Base-by-base conservation (phyloP, 208 protist genomes). In the Wallacemonas sp. region DNA sequence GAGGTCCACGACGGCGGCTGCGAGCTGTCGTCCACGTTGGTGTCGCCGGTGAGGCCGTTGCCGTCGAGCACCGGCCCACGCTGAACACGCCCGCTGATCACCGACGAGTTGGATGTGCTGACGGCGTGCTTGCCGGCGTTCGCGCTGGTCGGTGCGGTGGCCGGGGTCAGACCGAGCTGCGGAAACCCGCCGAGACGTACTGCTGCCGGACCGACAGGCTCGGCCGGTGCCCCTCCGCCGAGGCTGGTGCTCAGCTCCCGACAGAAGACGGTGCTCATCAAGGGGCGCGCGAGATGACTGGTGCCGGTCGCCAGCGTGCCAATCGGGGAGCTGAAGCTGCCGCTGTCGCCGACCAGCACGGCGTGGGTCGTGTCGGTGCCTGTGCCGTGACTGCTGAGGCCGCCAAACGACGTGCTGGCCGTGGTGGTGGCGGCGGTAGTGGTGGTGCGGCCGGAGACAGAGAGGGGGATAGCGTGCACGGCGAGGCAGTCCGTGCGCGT, bases 221-320 rank as follows among this genome's bases (percentile, higher is more conserved):
- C n/a, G n/a, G n/a, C n/a, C n/a, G n/a, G n/a, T n/a, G n/a, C n/a
- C n/a, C 7, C 29, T 3, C 52, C 52, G 52, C 52, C 52, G 5
- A 59, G 31, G 52, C 52, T 59, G 14, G 52, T 59, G 32, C 52
- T 59, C 18, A 59, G 52, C 31, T 59, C 52, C 7, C 52, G 52
- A n/a, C 52, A 59, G 20, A 59, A 59, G 31, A 59, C 52, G 4
- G 52, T 25, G 31, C 52, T 59, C 29, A 59, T 5, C 52, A 31
- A 3, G n/a, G 52, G 31, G 3, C 52, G 52, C 3, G 31, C 26
- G n/a, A 59, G 10, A 29, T 59, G 52, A 23, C 52, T 59, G 16
- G 20, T 33, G 11, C 7, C 49, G 11, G n/a, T 22, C 10, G 36
- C 36, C 36, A 14, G 36, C 16, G 44, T 25, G 44, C 12, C 44